These are phyloP conservation scores for Arxiozyma slooffiae DNA, from an alignment of 1,139 yeast genomes.

Conservation along the genomic window DNA sequence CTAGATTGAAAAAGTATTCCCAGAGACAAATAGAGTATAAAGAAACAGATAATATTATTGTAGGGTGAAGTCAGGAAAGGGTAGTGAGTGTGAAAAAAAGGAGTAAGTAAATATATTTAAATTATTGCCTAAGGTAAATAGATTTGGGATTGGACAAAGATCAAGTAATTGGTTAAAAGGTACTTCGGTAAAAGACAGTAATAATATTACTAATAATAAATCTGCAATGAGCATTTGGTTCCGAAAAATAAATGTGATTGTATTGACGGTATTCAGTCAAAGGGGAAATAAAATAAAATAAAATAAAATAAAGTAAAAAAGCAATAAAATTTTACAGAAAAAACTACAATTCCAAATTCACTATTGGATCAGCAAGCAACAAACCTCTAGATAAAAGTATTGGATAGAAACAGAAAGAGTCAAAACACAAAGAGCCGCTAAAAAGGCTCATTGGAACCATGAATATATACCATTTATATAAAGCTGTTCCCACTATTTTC, in stretches of 20 bases:
- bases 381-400: background rate
- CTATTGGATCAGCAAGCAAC: slow-evolving; percentile 20
- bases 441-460: too few species aligned
- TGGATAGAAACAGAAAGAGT: slow-evolving; percentile 6
- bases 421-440: background rate
- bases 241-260: slow-evolving; percentile 6
- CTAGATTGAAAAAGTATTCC: slow-evolving; percentile 8
- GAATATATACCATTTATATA: too few species aligned
- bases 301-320: too few species aligned
- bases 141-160: slow-evolving; percentile 8
- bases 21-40: slow-evolving; percentile 17
- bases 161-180: background rate
- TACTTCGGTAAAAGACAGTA: background rate
- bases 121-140: slow-evolving; percentile 12
- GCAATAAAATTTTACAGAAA: slow-evolving; percentile 22
- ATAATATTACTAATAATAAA: background rate
- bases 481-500: too few species aligned
- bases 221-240: too few species aligned
- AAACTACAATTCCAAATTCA: slow-evolving; percentile 15
- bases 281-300: too few species aligned
- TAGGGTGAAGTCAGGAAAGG: slow-evolving; percentile 18
- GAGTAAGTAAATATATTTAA: slow-evolving; percentile 24
- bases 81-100: slow-evolving; percentile 1
- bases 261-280: slow-evolving; percentile 26
- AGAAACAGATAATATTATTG: slow-evolving; percentile 20